Conservation (phyloP, 441 rosid species). For the Populus trichocarpa region DNA sequence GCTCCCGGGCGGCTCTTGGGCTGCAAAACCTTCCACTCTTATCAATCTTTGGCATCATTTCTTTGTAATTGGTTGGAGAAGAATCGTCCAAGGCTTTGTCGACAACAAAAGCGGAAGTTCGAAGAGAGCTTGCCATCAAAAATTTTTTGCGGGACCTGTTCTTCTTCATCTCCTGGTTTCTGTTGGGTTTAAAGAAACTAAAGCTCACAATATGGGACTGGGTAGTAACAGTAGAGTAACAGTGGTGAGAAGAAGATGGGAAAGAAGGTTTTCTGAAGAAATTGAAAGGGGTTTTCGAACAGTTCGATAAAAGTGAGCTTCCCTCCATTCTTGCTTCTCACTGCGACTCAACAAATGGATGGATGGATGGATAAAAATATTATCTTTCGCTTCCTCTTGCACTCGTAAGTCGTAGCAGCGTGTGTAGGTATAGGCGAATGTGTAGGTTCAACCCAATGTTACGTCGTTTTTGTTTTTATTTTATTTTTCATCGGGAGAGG, state of each 20-base stretch:
- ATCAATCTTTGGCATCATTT: slow-evolving; percentile 69
- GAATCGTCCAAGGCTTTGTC: slow-evolving; percentile 31
- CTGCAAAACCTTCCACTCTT: slow-evolving; percentile 90
- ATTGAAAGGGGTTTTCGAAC: slow-evolving; percentile 5
- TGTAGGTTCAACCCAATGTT: neutral
- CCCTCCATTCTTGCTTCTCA: slow-evolving; percentile 9
- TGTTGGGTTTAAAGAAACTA: neutral
- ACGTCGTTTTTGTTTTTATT: neutral
- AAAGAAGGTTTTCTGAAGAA: neutral
- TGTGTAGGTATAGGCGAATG: neutral
- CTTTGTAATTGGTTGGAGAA: slow-evolving; percentile 24
- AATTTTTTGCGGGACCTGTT: slow-evolving; percentile 25
- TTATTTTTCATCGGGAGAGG: neutral
- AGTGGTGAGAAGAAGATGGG: neutral
- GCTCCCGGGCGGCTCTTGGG: slow-evolving; percentile 95
- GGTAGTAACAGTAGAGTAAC: neutral
- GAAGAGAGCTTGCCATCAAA: slow-evolving; percentile 23
- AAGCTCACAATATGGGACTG: neutral
- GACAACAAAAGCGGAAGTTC: slow-evolving; percentile 31
- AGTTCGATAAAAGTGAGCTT: slow-evolving; percentile 8
- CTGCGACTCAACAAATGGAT: neutral
- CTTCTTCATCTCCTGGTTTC: neutral
- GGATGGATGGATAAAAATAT: neutral
- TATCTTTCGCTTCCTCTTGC: neutral
- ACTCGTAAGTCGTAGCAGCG: neutral